phyloP scores from a whole-genome alignment of 2,329 filamentous ascomycete genomes.

The Aspergillus caelatus region DNA sequence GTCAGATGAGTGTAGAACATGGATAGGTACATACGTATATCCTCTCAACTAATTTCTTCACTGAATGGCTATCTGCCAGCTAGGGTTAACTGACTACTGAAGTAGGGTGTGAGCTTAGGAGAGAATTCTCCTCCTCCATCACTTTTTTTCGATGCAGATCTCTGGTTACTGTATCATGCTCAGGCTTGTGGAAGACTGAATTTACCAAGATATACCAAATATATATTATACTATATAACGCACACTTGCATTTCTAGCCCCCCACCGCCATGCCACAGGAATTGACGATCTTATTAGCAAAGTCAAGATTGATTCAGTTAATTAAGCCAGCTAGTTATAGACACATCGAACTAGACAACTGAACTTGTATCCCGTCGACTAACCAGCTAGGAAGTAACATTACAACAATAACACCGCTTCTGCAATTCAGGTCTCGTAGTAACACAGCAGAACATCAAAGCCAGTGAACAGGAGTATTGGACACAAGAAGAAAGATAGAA shows the following conservation, averaged over 20 bases:
- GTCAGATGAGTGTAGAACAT: no score
- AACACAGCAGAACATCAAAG: slow-evolving; percentile 1
- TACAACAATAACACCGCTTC: neutral
- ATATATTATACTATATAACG: neutral
- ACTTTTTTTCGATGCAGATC: no score
- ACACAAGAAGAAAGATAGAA: neutral
- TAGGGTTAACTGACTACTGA: no score
- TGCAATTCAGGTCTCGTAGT: neutral
- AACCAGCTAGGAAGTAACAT: neutral
- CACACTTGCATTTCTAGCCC: neutral
- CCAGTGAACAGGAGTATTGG: neutral
- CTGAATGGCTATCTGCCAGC: no score
- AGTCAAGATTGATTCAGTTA: neutral
- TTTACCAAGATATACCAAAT: neutral
- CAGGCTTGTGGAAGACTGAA: neutral
- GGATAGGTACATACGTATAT: no score
- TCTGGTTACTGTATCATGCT: no score
- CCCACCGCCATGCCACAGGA: neutral
- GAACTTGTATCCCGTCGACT: neutral
- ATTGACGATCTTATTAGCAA: neutral
- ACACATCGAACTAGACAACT: slow-evolving; percentile 2
- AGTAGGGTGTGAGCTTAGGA: no score
- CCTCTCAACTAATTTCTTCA: no score
- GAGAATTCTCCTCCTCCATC: no score
- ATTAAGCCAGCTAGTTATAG: neutral